These are phyloP conservation scores for Periconia sp. DNA, from an alignment of 2,329 filamentous ascomycete genomes.

Conservation along the genomic window DNA sequence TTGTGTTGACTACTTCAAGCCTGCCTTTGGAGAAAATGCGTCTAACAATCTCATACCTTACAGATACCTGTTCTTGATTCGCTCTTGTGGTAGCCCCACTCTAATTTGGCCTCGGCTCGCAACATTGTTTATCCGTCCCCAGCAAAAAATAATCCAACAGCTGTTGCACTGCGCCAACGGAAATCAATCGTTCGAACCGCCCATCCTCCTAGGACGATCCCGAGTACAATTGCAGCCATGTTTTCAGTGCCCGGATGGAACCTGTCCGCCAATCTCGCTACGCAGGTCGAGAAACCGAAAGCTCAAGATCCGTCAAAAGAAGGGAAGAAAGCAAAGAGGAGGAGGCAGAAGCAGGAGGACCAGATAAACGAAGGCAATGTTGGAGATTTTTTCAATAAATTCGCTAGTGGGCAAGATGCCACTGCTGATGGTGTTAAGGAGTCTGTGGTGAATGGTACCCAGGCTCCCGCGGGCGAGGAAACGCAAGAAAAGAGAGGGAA, in stretches of 20 bases:
- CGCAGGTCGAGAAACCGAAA: constrained; percentile 59
- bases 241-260: constrained; percentile 95
- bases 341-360: constrained; percentile 66
- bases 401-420: constrained; percentile 39
- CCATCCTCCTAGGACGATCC: not conserved
- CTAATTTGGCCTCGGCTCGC: not conserved
- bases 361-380: constrained; percentile 71
- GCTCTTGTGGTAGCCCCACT: not conserved
- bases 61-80: not conserved
- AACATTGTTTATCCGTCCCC: not conserved
- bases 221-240: constrained; percentile 56
- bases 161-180: not conserved
- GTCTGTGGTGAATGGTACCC: constrained; percentile 68
- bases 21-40: too few relatives aligned
- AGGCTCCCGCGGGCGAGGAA: constrained; percentile 28
- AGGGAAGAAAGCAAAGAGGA: constrained; percentile 60
- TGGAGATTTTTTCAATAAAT: constrained; percentile 45
- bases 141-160: not conserved
- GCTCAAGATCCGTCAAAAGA: constrained; percentile 41
- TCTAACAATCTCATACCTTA: too few relatives aligned
- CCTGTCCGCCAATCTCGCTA: constrained; percentile 72
- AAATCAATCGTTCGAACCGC: not conserved
- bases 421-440: constrained; percentile 59
- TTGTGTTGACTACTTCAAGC: too few relatives aligned
- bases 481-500: constrained; percentile 41